Evolutionary conservation across 495 filamentous ascomycete genomes (phyloP), one percentile per base, ranked within the genome.

Genomic region (Immersiella caudata): DNA sequence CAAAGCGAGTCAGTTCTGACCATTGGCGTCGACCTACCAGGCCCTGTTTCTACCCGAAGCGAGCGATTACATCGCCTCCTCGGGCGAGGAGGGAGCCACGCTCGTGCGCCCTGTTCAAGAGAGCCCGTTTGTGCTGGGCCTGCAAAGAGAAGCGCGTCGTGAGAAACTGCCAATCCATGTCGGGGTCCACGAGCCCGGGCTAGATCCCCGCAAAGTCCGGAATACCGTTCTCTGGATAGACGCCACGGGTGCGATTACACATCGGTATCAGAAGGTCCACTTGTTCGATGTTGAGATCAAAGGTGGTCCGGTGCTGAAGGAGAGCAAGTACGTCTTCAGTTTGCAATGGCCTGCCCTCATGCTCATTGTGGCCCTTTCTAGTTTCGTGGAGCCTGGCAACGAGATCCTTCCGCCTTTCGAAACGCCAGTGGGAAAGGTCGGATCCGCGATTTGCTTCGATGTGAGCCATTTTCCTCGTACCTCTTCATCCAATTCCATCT

Each of bases 21-120:
- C 29, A 8, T 8, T 24, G 9, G 33, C 27, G 57, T 35, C 27
- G 21, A 36, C 16, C 11, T 26, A 50, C 14, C 18, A 94, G 91
- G 88, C 90, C 26, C 83, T 97, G 61, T 97, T 97, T 78, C 90
- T 97, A 67, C 95, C 93, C 20, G 93, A 97, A 83, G 94, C 94
- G 50, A 88, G 85, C 66, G 94, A 97, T 79, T 97, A 96, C 82
- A 93, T 97, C 68, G 88, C 85, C 52, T 81, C 82, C 18, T 87
- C 87, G 0, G 76, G 86, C 26, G 77, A 85, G 9, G 90, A 94
- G 72, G 88, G 88, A 0, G 74, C 93, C 8, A 80, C 84, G 21
- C 87, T 96, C 21, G 90, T 84, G 70, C 81, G 83, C 60, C 83
- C 91, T 4, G 82, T 78, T 1, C 27, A 70, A 24, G 68, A 73